Evolutionary conservation across 2,329 filamentous ascomycete genomes (phyloP).

Genomic region (Microdochium bolleyi): DNA sequence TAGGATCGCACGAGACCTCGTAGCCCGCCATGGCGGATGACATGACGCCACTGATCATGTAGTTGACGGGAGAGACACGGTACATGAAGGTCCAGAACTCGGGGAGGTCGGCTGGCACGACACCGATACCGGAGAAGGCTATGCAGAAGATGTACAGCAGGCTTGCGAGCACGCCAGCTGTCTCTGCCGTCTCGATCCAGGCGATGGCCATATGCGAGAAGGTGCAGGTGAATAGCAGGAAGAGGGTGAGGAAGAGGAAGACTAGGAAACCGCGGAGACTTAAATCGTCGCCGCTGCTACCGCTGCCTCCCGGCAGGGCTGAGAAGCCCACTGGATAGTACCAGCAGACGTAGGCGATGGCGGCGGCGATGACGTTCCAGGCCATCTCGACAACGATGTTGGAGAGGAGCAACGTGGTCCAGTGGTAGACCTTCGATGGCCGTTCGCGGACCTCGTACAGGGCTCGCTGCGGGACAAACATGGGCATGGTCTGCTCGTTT

Average conservation of each 20-base stretch:
- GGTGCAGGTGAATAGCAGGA: constrained; percentile 64
- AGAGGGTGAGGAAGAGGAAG: constrained; percentile 54
- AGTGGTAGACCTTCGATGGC: constrained; percentile 67
- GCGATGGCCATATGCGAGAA: constrained; percentile 70
- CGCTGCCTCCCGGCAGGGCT: constrained; percentile 18
- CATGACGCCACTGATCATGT: constrained; percentile 67
- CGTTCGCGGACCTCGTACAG: constrained; percentile 74
- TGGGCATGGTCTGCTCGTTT: constrained; percentile 67
- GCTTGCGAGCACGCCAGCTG: constrained; percentile 45
- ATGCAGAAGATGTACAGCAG: constrained; percentile 50
- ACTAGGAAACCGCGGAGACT: constrained; percentile 55
- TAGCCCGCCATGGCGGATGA: constrained; percentile 62
- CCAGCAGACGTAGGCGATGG: constrained; percentile 57
- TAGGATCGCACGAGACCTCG: constrained; percentile 54
- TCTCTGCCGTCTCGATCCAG: constrained; percentile 60
- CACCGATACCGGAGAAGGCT: constrained; percentile 52
- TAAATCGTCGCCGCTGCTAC: constrained; percentile 25
- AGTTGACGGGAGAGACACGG: constrained; percentile 73
- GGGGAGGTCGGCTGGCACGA: constrained; percentile 47
- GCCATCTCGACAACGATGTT: constrained; percentile 68
- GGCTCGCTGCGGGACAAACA: constrained; percentile 65
- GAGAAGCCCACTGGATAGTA: constrained; percentile 56
- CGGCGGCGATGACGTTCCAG: constrained; percentile 56
- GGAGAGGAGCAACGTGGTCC: constrained; percentile 64
- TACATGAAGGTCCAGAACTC: constrained; percentile 84